Conservation (phyloP, 306 rosid genomes). For the Cyclanthera cordifolia region DNA sequence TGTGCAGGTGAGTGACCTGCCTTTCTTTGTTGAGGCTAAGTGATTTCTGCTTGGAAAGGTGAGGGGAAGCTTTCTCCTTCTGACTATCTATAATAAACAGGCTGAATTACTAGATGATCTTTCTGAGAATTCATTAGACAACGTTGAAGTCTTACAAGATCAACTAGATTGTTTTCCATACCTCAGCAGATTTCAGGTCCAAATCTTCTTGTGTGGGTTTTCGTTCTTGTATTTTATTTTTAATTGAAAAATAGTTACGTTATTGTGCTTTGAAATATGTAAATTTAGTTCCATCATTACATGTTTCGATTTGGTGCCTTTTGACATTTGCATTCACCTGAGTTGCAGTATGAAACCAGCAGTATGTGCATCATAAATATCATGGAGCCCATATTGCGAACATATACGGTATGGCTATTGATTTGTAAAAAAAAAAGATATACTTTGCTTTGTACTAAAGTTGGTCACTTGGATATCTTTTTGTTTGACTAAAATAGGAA, state of each 20-base stretch:
- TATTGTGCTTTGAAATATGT: background rate
- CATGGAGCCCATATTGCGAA: constrained; percentile 81
- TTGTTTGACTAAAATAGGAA: constrained; percentile 45
- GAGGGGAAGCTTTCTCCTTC: constrained; percentile 10
- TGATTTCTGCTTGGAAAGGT: constrained; percentile 15
- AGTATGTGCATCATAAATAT: constrained; percentile 76
- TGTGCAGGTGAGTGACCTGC: constrained; percentile 60
- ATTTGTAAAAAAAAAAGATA: background rate
- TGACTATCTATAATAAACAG: constrained; percentile 33
- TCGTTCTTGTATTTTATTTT: background rate
- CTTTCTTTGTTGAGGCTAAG: constrained; percentile 12
- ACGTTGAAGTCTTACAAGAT: constrained; percentile 96
- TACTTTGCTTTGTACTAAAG: background rate
- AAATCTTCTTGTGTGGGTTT: background rate
- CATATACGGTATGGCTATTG: constrained; percentile 62
- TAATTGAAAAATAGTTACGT: background rate
- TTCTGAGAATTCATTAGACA: constrained; percentile 93
- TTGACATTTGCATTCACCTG: constrained; percentile 13
- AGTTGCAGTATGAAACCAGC: constrained; percentile 86
- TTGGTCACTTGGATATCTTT: constrained; percentile 22
- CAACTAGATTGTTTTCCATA: constrained; percentile 93
- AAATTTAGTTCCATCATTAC: background rate
- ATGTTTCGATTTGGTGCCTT: constrained; percentile 6
- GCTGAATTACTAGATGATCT: constrained; percentile 84
- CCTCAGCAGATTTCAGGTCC: constrained; percentile 92